These are phyloP conservation scores for Sugiyamaella neomexicana DNA, from an alignment of 1,139 yeast species.

Conservation along the genomic window DNA sequence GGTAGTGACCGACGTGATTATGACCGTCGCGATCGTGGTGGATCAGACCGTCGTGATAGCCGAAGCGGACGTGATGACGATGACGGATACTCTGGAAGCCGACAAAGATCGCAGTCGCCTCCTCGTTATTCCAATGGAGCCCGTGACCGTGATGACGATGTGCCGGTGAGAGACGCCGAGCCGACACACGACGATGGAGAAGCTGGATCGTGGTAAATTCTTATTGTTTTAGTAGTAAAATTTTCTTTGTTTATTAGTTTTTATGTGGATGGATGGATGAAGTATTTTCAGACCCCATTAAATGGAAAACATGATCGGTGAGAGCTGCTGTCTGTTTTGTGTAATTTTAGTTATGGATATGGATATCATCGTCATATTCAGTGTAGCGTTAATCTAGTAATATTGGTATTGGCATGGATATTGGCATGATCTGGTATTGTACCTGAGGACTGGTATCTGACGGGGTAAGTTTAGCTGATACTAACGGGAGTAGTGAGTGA, in stretches of 20 bases:
- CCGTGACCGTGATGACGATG: constrained; percentile 20
- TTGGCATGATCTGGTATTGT: too few relatives aligned
- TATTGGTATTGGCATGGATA: neutral
- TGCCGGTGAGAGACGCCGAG: constrained; percentile 13
- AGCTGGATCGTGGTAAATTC: constrained; percentile 17
- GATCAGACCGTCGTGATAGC: constrained; percentile 24
- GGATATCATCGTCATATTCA: constrained; percentile 5
- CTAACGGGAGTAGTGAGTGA: neutral
- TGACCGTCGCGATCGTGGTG: constrained; percentile 23
- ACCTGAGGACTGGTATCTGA: too few relatives aligned
- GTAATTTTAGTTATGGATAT: constrained; percentile 11
- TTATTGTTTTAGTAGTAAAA: constrained; percentile 7
- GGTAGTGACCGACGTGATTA: constrained; percentile 20
- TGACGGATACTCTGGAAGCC: constrained; percentile 8
- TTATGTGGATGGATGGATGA: neutral
- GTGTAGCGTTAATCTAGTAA: constrained; percentile 1
- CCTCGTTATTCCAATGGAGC: constrained; percentile 20
- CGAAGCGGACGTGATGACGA: constrained; percentile 20
- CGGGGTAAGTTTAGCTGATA: neutral
- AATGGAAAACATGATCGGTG: constrained; percentile 2
- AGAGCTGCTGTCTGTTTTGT: constrained; percentile 10
- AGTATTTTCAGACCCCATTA: constrained; percentile 5
- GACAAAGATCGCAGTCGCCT: constrained; percentile 20
- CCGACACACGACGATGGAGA: constrained; percentile 16
- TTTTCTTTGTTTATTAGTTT: neutral